Evolutionary conservation across 495 filamentous ascomycete species (phyloP).

Genomic region (Trichoderma reesei): DNA sequence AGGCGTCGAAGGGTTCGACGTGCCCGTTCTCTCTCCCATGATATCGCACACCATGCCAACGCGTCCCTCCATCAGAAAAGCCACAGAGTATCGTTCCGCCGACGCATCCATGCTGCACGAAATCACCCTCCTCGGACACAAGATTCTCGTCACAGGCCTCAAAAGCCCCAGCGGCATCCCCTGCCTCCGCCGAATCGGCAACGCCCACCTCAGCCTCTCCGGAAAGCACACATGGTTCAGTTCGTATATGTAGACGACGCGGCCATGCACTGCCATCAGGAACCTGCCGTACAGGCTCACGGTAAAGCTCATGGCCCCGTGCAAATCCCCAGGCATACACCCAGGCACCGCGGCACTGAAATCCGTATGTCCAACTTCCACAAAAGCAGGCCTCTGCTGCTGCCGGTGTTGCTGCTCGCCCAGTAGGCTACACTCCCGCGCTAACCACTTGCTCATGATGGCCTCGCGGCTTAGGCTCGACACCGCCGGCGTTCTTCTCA

Average conservation of each 20-base stretch:
- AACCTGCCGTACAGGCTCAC: slow-evolving; percentile 53
- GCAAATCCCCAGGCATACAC: slow-evolving; percentile 8
- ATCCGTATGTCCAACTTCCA: slow-evolving; percentile 17
- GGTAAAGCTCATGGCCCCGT: slow-evolving; percentile 33
- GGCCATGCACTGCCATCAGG: slow-evolving; percentile 47
- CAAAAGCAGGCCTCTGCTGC: slow-evolving; percentile 12
- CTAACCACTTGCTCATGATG: slow-evolving; percentile 49
- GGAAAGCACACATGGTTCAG: slow-evolving; percentile 26
- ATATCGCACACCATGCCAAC: slow-evolving; percentile 56
- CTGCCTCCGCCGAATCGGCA: slow-evolving; percentile 14
- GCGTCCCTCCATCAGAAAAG: slow-evolving; percentile 51
- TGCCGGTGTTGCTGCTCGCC: background rate
- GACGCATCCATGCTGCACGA: slow-evolving; percentile 58
- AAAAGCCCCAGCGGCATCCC: slow-evolving; percentile 24
- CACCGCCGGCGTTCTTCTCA: slow-evolving; percentile 15
- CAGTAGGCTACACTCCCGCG: slow-evolving; percentile 50
- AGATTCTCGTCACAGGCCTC: slow-evolving; percentile 40
- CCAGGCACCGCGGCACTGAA: slow-evolving; percentile 26
- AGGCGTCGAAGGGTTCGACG: slow-evolving; percentile 2
- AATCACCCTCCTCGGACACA: slow-evolving; percentile 50
- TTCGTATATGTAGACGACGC: slow-evolving; percentile 52
- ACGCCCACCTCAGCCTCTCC: background rate
- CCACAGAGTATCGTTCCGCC: slow-evolving; percentile 45
- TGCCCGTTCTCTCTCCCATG: slow-evolving; percentile 2
- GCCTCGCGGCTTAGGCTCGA: slow-evolving; percentile 29